phyloP scores from a whole-genome alignment of 2,329 filamentous ascomycete species.

The Bipolaris victoriae region DNA sequence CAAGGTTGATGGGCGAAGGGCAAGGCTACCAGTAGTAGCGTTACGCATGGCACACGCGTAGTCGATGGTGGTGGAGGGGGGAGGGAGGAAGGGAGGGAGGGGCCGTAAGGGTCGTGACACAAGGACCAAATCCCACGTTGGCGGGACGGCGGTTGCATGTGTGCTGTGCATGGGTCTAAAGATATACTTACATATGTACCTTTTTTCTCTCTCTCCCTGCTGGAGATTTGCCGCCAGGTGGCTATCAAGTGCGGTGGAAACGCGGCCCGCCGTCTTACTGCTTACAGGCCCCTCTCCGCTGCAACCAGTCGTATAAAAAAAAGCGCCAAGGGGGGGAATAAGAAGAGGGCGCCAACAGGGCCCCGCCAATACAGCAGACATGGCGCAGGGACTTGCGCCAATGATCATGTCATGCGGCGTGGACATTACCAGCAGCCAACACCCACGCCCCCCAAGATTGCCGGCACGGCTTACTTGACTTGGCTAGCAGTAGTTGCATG shows the following conservation, averaged over 20 bases:
- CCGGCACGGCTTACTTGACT: constrained; percentile 4
- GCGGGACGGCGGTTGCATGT: not conserved
- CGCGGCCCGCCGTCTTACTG: constrained; percentile 14
- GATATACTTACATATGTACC: too few species aligned
- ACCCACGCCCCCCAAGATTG: constrained; percentile 16
- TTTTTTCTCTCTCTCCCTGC: too few species aligned
- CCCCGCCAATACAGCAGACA: constrained; percentile 15
- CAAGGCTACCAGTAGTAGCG: too few species aligned
- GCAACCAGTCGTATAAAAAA: not conserved
- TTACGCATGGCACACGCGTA: not conserved
- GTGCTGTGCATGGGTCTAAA: not conserved
- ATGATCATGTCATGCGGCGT: constrained; percentile 34
- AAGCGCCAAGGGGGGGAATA: not conserved
- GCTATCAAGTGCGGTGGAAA: not conserved
- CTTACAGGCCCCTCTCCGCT: constrained; percentile 3
- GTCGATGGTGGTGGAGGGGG: constrained; percentile 1
- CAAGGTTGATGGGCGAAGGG: too few species aligned
- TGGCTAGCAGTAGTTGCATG: constrained; percentile 9
- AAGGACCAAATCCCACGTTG: not conserved
- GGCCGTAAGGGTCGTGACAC: not conserved
- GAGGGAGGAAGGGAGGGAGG: constrained; percentile 17
- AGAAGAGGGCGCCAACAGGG: not conserved
- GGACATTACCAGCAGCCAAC: constrained; percentile 22
- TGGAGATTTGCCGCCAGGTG: not conserved
- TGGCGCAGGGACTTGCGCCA: constrained; percentile 27